A percentile compares a stretch with the other conserved stretches of the same genome.
Evolutionary conservation across 306 rosid genomes (phyloP).

Genomic region (Acacia acuminata): DNA sequence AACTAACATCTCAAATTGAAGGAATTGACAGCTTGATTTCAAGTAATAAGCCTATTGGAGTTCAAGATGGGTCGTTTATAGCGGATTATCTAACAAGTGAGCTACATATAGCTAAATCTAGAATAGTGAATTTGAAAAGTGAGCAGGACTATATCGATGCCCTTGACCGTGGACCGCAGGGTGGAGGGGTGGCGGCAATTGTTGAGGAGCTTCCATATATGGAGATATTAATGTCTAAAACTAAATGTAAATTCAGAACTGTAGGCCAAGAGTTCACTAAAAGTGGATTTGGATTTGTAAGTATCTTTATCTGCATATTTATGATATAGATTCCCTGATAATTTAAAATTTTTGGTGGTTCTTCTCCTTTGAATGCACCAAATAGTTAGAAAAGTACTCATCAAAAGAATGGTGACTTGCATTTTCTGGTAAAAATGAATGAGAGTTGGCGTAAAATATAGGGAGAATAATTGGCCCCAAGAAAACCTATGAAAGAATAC

Average conservation of each 20-base stretch:
- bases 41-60: conserved; percentile 67
- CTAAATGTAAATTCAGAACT: conserved; percentile 58
- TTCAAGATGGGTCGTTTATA: conserved; percentile 82
- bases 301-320: conserved; percentile 37
- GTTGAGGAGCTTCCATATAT: conserved; percentile 91
- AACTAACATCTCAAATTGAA: conserved; percentile 69
- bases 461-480: not conserved
- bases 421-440: not conserved
- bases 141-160: conserved; percentile 53
- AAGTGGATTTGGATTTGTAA: conserved; percentile 93
- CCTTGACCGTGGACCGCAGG: conserved; percentile 57
- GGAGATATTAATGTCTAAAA: conserved; percentile 57
- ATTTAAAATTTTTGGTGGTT: not conserved
- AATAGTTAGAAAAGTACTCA: not conserved
- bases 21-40: conserved; percentile 78
- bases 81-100: conserved; percentile 62
- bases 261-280: conserved; percentile 88
- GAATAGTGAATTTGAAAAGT: conserved; percentile 57
- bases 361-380: not conserved
- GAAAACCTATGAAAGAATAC: not conserved
- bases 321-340: not conserved
- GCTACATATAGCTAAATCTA: conserved; percentile 64
- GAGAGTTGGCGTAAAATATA: not conserved
- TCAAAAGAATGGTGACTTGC: not conserved
- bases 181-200: conserved; percentile 81